Evolutionary conservation across 2,329 filamentous ascomycete genomes (phyloP).

Genomic region (Botrytis deweyae): DNA sequence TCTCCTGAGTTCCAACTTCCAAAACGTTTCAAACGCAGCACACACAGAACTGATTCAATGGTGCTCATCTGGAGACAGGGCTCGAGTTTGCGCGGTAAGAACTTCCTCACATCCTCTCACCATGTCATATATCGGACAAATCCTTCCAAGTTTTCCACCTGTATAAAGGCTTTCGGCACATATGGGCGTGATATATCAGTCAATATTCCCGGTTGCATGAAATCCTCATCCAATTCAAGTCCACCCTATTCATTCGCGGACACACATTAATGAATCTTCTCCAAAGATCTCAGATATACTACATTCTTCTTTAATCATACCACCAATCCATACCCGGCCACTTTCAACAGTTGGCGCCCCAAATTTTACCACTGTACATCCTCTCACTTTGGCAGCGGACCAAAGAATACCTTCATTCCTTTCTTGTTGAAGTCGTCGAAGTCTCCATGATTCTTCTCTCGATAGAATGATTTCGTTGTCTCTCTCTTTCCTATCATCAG

Average conservation of each 20-base stretch:
- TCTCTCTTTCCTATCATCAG: conserved; percentile 50
- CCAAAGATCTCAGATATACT: conserved; percentile 72
- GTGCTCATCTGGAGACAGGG: neutral
- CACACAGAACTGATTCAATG: too few species aligned
- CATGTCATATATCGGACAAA: neutral
- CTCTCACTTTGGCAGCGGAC: conserved; percentile 77
- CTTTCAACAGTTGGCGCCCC: conserved; percentile 79
- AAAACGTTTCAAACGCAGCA: neutral
- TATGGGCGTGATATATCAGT: neutral
- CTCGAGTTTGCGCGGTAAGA: neutral
- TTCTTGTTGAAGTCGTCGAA: conserved; percentile 57
- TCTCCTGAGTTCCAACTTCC: neutral
- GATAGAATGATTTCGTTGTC: conserved; percentile 43
- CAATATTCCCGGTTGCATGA: neutral
- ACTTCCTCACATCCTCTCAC: neutral
- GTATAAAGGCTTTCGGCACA: neutral
- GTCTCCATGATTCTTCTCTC: conserved; percentile 53
- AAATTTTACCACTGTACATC: conserved; percentile 90
- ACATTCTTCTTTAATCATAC: conserved; percentile 72
- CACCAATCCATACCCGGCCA: conserved; percentile 74
- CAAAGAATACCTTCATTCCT: conserved; percentile 64
- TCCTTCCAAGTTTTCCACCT: neutral
- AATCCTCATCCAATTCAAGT: neutral
- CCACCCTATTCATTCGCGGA: conserved; percentile 46
- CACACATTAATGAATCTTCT: conserved; percentile 75